Conservation (phyloP, 179 eudicot species). For the Spinacia oleracea region DNA sequence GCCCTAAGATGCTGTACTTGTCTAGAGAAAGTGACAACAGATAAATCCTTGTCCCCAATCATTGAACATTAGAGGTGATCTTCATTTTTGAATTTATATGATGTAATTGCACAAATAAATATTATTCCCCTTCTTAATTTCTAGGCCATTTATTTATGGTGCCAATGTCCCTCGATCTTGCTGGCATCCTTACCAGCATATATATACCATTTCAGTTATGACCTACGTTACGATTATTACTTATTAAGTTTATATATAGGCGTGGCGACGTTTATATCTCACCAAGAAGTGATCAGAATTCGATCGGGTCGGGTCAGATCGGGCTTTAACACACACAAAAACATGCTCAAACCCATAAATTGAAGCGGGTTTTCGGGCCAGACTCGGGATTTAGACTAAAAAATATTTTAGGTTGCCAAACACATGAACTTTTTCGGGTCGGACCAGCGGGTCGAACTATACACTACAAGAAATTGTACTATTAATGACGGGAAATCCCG, state of each 20-base stretch:
- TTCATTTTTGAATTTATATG: background rate
- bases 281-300: too few relatives aligned
- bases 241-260: background rate
- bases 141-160: background rate
- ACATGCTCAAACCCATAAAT: too few relatives aligned
- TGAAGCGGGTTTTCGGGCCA: too few relatives aligned
- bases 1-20: conserved; percentile 19
- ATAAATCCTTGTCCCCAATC: conserved; percentile 29
- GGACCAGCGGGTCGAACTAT: too few relatives aligned
- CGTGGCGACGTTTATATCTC: background rate
- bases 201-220: background rate
- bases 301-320: too few relatives aligned
- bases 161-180: background rate
- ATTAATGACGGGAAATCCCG: too few relatives aligned
- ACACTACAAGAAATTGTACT: too few relatives aligned
- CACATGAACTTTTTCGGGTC: too few relatives aligned
- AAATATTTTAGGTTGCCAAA: too few relatives aligned
- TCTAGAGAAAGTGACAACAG: conserved; percentile 26
- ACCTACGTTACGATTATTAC: too few relatives aligned
- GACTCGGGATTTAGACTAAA: too few relatives aligned
- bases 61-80: conserved; percentile 11
- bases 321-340: too few relatives aligned
- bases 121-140: conserved; percentile 22
- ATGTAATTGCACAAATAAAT: conserved; percentile 5
- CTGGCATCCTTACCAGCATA: background rate